Conservation (phyloP, 108 stramenopile species). For the Pseudonitzschia multiseries region DNA sequence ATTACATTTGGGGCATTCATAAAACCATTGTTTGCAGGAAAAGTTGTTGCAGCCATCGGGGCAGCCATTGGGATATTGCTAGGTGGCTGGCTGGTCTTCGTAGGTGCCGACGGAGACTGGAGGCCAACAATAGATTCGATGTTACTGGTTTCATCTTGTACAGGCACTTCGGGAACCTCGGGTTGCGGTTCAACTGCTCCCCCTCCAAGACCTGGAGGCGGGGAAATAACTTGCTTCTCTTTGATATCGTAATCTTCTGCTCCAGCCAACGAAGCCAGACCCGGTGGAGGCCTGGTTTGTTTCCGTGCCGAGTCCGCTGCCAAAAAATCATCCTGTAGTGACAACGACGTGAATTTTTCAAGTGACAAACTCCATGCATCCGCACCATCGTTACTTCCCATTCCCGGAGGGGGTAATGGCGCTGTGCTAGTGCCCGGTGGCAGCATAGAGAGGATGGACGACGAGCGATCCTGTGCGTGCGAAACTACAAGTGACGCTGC, state of each 20-base stretch:
- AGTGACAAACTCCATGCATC: conserved; percentile 81
- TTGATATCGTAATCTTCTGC: conserved; percentile 52
- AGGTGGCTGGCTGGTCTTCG: not conserved
- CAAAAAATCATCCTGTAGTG: conserved; percentile 73
- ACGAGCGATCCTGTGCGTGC: conserved; percentile 24
- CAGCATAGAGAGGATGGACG: not conserved
- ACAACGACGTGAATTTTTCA: conserved; percentile 66
- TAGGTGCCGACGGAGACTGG: conserved; percentile 19
- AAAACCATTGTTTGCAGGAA: not conserved
- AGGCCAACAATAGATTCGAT: conserved; percentile 26
- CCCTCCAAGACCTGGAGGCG: conserved; percentile 40
- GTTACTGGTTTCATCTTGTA: not conserved
- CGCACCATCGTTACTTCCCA: conserved; percentile 1
- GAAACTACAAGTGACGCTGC: conserved; percentile 70
- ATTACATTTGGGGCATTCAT: conserved; percentile 18
- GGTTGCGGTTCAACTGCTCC: not conserved
- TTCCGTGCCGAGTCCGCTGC: conserved; percentile 76
- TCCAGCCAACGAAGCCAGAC: conserved; percentile 24
- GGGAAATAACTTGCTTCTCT: conserved; percentile 26
- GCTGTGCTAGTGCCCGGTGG: conserved; percentile 13
- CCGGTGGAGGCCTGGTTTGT: conserved; percentile 25
- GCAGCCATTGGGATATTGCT: not conserved
- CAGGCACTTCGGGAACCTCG: conserved; percentile 2
- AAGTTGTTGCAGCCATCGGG: conserved; percentile 4
- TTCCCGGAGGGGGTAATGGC: conserved; percentile 13